Base-by-base conservation (phyloP, 176 grass and related monocot species). In the Stipa capillata region DNA sequence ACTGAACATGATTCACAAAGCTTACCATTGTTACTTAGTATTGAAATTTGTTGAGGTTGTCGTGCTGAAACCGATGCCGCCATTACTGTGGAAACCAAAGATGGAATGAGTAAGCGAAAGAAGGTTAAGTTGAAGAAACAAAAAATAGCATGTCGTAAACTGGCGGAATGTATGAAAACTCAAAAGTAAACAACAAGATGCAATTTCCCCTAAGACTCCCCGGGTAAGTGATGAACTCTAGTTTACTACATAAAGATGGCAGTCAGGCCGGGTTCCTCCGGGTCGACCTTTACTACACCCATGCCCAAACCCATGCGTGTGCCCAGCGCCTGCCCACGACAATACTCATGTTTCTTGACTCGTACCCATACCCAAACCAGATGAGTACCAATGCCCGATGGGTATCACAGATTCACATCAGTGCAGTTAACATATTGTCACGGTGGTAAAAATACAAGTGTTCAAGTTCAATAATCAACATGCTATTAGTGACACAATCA, bases 11-110 rank as follows among this genome's bases (percentile, higher is more conserved):
- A 73, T 28, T 55, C 53, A 2, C 28, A 31, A 31, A 57, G 8
- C 77, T 63, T 83, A 89, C 89, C 83, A 33, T 15, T 74, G 6
- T 23, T 81, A 6, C 11, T 18, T 15, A 6, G 23, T 28, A 41
- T 16, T 51, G 58, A 66, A 55, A 78, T 33, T 63, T 25, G 68
- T 8, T 68, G 69, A 31, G 54, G 23, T 37, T 7, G 62, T 50
- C 40, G 84, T 58, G 27, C 14, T 20, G 75, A 63, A 28, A 68
- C 41, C 50, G 57, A 29, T 3, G 33, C 12, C 11, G n/a, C 35
- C 92, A 89, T 91, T 76, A 49, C 76, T 60, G 5, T 10, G 6
- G 39, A 4, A 39, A 8, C 12, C 8, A 12, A 35, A 12, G 45
- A 16, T 27, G 21, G 7, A 4, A 65, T 24, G 24, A 74, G 28